Percentiles rank a stretch among this genome's conserved stretches.
Evolutionary conservation across 2,329 filamentous ascomycete species (phyloP).

Genomic region (Colletotrichum sojae): DNA sequence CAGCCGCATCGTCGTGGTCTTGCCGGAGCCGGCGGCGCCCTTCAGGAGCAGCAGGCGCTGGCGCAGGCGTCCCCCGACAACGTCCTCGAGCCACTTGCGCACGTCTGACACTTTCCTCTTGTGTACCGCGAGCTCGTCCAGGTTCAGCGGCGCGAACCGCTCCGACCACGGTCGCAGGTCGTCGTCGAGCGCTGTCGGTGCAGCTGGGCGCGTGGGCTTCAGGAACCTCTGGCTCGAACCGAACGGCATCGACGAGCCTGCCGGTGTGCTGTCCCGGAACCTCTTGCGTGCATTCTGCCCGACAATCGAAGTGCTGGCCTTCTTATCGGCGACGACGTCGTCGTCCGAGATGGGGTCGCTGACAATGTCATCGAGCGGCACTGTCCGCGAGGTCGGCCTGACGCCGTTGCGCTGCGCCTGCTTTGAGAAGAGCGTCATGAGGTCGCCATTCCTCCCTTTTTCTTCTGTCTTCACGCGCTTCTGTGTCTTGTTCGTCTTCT

Average conservation of each 20-base stretch:
- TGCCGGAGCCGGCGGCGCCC: constrained; percentile 91
- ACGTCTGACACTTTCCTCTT: constrained; percentile 95
- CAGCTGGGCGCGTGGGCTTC: constrained; percentile 54
- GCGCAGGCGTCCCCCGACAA: constrained; percentile 74
- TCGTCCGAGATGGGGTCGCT: constrained; percentile 74
- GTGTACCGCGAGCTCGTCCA: constrained; percentile 92
- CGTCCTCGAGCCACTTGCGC: constrained; percentile 83
- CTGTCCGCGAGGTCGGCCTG: constrained; percentile 47
- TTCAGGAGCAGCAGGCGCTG: constrained; percentile 88
- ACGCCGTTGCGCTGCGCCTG: constrained; percentile 65
- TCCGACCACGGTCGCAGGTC: constrained; percentile 89
- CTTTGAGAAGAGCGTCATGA: constrained; percentile 73
- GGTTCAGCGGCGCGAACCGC: constrained; percentile 79
- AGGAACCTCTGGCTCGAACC: constrained; percentile 67
- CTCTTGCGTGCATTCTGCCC: constrained; percentile 70
- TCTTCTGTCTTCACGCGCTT: constrained; percentile 57
- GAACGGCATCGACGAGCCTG: constrained; percentile 30
- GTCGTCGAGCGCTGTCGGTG: constrained; percentile 55
- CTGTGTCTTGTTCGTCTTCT: constrained; percentile 54
- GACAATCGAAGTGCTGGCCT: constrained; percentile 64
- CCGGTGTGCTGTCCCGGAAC: constrained; percentile 54
- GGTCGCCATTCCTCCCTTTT: constrained; percentile 68
- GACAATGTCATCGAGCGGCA: constrained; percentile 63
- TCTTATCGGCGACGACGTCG: constrained; percentile 67
- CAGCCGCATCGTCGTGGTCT: constrained; percentile 88